These are phyloP conservation scores for Ogataea nonfermentans DNA, from an alignment of 805 yeast species.

Conservation along the genomic window DNA sequence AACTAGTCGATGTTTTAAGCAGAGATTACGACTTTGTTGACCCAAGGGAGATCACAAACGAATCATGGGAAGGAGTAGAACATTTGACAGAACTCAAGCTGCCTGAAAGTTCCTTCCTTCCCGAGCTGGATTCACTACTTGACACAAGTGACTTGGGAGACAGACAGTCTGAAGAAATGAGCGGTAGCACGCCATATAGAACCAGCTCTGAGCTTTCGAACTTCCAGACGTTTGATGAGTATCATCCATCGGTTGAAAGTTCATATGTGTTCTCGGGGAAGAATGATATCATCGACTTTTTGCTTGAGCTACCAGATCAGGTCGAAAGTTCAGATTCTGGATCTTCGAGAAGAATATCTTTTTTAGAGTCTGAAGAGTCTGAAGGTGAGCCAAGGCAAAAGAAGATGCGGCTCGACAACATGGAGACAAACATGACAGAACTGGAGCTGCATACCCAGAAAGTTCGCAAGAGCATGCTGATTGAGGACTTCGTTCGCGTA, in stretches of 20 bases:
- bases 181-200: slow-evolving; percentile 7
- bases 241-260: not conserved
- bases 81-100: slow-evolving; percentile 1
- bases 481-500: slow-evolving; percentile 13
- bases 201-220: slow-evolving; percentile 3
- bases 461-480: slow-evolving; percentile 11
- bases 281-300: slow-evolving; percentile 2
- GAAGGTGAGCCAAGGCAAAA: slow-evolving; percentile 1
- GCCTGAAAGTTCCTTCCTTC: not conserved
- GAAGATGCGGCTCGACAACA: not conserved
- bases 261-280: slow-evolving; percentile 3
- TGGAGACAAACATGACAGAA: not conserved
- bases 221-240: slow-evolving; percentile 1
- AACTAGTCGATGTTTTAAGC: not conserved
- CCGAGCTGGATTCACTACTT: not conserved
- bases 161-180: slow-evolving; percentile 1
- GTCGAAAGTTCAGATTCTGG: slow-evolving; percentile 2
- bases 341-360: slow-evolving; percentile 5
- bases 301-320: slow-evolving; percentile 4
- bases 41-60: slow-evolving; percentile 2
- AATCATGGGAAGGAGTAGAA: not conserved
- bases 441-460: not conserved
- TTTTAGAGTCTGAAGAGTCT: slow-evolving; percentile 5
- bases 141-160: slow-evolving; percentile 3
- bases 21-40: slow-evolving; percentile 1